These are phyloP conservation scores for Daldinia sp. DNA, from an alignment of 2,329 filamentous ascomycete genomes.

Conservation along the genomic window DNA sequence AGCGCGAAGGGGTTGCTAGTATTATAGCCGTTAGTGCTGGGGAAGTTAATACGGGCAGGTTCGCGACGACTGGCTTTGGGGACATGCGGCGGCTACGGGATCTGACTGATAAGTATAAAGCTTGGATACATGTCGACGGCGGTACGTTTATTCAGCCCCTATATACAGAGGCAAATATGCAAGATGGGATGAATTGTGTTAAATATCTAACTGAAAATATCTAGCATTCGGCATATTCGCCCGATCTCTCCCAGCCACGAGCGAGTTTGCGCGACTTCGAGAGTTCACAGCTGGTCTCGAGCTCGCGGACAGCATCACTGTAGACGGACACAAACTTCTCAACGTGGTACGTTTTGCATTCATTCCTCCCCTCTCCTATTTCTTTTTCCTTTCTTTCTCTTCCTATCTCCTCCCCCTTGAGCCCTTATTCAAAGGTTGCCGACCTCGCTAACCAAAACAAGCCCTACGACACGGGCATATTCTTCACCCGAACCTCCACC, in stretches of 20 bases:
- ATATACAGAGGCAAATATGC: background rate
- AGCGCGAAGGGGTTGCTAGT: constrained; percentile 66
- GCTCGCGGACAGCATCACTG: constrained; percentile 86
- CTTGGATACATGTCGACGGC: constrained; percentile 92
- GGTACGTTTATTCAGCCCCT: constrained; percentile 4
- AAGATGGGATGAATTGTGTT: background rate
- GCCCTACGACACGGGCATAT: constrained; percentile 94
- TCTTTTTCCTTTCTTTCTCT: background rate
- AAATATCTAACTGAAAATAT: background rate
- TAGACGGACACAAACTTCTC: constrained; percentile 90
- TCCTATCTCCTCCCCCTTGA: background rate
- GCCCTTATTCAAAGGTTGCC: background rate
- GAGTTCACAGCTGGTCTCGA: constrained; percentile 73
- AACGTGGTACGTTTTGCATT: constrained; percentile 75
- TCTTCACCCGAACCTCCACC: constrained; percentile 76
- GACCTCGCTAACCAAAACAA: constrained; percentile 47
- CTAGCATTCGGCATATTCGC: constrained; percentile 84
- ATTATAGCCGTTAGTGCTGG: constrained; percentile 86
- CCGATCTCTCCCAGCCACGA: constrained; percentile 68
- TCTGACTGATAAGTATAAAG: constrained; percentile 77
- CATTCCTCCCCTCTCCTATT: constrained; percentile 47
- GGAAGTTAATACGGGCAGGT: constrained; percentile 91
- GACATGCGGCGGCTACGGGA: constrained; percentile 74
- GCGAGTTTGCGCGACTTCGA: constrained; percentile 68
- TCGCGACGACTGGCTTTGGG: constrained; percentile 69